phyloP scores from a whole-genome alignment of 208 protist genomes.

The Leishmania guyanensis region DNA sequence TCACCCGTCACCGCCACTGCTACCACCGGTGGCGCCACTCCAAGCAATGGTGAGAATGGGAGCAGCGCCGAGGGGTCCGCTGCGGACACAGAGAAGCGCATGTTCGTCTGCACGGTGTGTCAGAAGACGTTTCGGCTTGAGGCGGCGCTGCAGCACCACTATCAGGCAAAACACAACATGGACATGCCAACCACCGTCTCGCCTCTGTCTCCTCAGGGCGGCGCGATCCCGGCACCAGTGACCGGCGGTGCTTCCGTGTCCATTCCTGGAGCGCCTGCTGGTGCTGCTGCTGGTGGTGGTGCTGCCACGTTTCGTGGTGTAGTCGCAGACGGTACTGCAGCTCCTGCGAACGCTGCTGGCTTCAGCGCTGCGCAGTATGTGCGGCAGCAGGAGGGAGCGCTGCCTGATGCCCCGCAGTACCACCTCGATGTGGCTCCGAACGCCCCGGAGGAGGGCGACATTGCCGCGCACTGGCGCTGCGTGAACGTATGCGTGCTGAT shows the following conservation, averaged over 20 bases:
- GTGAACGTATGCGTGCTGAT: constrained; percentile 84
- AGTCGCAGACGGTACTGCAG: background rate
- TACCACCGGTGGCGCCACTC: background rate
- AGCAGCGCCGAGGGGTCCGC: constrained; percentile 9
- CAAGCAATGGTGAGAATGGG: constrained; percentile 1
- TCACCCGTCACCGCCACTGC: background rate
- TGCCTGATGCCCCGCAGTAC: constrained; percentile 75
- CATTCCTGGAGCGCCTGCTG: background rate
- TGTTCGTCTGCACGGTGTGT: constrained; percentile 87
- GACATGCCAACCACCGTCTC: constrained; percentile 51
- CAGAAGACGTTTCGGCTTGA: constrained; percentile 89
- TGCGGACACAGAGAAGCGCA: constrained; percentile 51
- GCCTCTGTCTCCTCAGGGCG: background rate
- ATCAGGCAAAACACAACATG: constrained; percentile 91
- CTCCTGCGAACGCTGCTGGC: background rate
- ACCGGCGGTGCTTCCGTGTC: background rate
- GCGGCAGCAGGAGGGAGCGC: constrained; percentile 57
- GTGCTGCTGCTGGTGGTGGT: background rate
- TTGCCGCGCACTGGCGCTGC: constrained; percentile 85
- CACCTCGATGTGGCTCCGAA: constrained; percentile 87
- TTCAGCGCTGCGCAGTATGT: constrained; percentile 44
- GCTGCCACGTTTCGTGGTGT: background rate
- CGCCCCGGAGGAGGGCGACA: constrained; percentile 83
- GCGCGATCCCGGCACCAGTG: background rate
- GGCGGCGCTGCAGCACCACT: constrained; percentile 89